Base-by-base conservation (phyloP, 257 asterid species). In the Nicotiana undulata region DNA sequence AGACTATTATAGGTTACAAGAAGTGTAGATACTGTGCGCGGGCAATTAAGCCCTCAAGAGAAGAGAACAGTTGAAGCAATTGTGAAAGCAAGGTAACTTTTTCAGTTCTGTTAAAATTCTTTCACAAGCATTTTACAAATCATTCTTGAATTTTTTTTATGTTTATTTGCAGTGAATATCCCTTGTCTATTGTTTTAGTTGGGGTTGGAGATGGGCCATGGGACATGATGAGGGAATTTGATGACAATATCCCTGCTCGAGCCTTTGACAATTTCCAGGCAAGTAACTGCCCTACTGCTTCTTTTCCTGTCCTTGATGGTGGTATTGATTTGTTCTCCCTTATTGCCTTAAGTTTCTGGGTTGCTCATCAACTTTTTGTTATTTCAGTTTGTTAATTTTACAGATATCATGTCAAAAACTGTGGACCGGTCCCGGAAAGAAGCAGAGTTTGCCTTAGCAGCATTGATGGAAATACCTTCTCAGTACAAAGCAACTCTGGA, bases 161-260 rank as follows among this genome's bases (percentile, higher is more conserved):
- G 15, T 61, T 86, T 40, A 31, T 83, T 80, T 84, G 67, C 91
- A 94, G 98, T 84, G 85, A 92, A 83, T 92, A 91, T 80, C 97
- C 98, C 18, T 83, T 94, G 81, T 94, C 98, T 44, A 94, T 94
- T 82, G 55, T 94, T 76, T 86, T 94, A 84, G 97, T 94, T 79
- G 98, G 97, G 55, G 98, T 94, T 84, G 98, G 98, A 44, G 97
- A 92, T 79, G 98, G 98, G 65, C 98, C 98, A 0, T 94, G 98
- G 98, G 98, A 94, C 82, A 94, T 92, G 97, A 94, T 94, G 98
- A 91, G 81, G 86, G 97, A 94, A 82, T 94, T 94, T 67, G 98
- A 94, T 82, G 98, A 94, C 70, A 94, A 94, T 77, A 94, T 94
- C 79, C 98, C 97, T 79, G 89, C 97, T 86, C 95, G 98, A 18